These are phyloP conservation scores for Annulohypoxylon nitens DNA, from an alignment of 495 filamentous ascomycete species.

Conservation along the genomic window DNA sequence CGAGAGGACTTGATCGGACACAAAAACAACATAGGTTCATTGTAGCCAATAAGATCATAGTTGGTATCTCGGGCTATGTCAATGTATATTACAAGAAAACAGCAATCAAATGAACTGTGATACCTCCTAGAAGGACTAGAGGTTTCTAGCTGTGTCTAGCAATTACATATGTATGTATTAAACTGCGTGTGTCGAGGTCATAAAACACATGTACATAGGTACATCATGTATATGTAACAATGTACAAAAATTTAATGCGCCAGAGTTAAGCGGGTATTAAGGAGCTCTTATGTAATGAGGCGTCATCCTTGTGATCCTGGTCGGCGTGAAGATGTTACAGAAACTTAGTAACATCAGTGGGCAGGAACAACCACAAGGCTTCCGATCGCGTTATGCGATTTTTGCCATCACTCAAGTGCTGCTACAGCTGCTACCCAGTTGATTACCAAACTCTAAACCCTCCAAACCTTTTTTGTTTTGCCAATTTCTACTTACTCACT, in stretches of 20 bases:
- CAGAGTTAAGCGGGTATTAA: slow-evolving; percentile 17
- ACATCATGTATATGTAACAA: not conserved
- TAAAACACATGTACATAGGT: not conserved
- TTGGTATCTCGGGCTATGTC: slow-evolving; percentile 4
- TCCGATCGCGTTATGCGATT: slow-evolving; percentile 27
- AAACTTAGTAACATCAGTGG: slow-evolving; percentile 2
- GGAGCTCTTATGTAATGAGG: slow-evolving; percentile 23
- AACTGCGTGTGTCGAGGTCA: too few relatives aligned
- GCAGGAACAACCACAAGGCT: slow-evolving; percentile 30
- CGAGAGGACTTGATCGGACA: not conserved
- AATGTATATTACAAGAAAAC: slow-evolving; percentile 20
- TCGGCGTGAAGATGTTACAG: not conserved
- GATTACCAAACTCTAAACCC: not conserved
- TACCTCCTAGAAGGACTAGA: slow-evolving; percentile 7
- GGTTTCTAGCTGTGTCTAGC: not conserved
- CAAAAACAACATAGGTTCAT: not conserved
- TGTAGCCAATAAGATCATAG: not conserved
- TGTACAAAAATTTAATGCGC: not conserved
- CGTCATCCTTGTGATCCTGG: slow-evolving; percentile 34
- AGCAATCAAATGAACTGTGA: slow-evolving; percentile 1
- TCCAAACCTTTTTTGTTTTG: not conserved
- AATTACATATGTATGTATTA: too few relatives aligned
- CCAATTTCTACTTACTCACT: not conserved
- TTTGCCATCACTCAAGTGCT: slow-evolving; percentile 14
- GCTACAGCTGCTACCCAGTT: not conserved